phyloP scores from a whole-genome alignment of 495 filamentous ascomycete species.

The Aspergillus nanangensis region DNA sequence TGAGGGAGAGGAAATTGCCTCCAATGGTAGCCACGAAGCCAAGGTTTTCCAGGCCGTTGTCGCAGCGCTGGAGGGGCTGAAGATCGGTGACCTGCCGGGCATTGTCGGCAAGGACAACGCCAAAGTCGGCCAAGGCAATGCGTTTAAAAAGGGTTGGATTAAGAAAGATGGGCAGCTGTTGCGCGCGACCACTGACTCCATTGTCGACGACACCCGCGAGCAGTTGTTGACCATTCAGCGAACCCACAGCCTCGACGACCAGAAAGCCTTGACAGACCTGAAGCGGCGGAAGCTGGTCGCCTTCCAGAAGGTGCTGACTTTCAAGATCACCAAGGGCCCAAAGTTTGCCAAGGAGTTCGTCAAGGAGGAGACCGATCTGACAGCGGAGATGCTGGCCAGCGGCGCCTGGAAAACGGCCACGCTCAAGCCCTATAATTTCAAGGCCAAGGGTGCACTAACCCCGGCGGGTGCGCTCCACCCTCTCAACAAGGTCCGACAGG shows the following conservation, averaged over 20 bases:
- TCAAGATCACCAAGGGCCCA: conserved; percentile 74
- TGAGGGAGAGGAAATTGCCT: conserved; percentile 73
- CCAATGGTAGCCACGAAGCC: conserved; percentile 89
- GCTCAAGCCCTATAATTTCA: conserved; percentile 98
- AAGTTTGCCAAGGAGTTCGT: conserved; percentile 82
- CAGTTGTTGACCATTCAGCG: conserved; percentile 65
- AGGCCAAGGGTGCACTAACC: conserved; percentile 75
- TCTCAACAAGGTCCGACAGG: conserved; percentile 86
- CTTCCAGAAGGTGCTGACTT: conserved; percentile 79
- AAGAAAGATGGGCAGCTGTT: conserved; percentile 73
- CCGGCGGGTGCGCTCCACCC: conserved; percentile 86
- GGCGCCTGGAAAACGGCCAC: conserved; percentile 66
- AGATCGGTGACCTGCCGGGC: conserved; percentile 69
- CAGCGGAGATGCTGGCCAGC: conserved; percentile 80
- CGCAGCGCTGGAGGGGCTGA: conserved; percentile 71
- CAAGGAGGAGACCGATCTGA: conserved; percentile 94
- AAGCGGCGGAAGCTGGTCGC: conserved; percentile 85
- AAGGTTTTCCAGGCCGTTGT: conserved; percentile 87
- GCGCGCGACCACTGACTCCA: conserved; percentile 55
- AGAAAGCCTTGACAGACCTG: conserved; percentile 70
- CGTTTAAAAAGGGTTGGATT: conserved; percentile 96
- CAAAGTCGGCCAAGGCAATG: conserved; percentile 91
- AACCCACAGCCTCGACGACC: conserved; percentile 61
- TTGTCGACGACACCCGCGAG: conserved; percentile 74
- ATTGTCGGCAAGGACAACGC: conserved; percentile 80